Conservation (phyloP, 805 yeast species). For the Schwanniomyces vanrijiae region DNA sequence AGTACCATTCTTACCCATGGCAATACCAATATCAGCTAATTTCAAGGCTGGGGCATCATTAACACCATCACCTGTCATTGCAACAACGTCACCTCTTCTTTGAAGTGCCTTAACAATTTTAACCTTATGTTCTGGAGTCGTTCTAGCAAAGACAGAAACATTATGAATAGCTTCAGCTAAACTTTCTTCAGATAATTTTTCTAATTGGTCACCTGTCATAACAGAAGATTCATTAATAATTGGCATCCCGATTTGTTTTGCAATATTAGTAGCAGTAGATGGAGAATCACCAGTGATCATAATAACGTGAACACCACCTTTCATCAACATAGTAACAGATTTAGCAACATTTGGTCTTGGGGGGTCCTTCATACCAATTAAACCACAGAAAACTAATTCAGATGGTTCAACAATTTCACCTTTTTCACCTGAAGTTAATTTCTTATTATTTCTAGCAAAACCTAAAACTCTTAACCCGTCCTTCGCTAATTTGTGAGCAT, state of each 20-base stretch:
- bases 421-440: conserved; percentile 27
- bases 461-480: conserved; percentile 88
- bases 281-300: conserved; percentile 98
- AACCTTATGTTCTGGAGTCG: conserved; percentile 92
- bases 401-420: conserved; percentile 45
- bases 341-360: conserved; percentile 85
- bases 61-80: conserved; percentile 89
- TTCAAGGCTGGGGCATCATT: conserved; percentile 97
- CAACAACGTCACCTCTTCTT: conserved; percentile 90
- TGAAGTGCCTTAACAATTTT: conserved; percentile 88
- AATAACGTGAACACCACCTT: conserved; percentile 95
- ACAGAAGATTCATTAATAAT: conserved; percentile 65
- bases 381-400: conserved; percentile 75
- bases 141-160: conserved; percentile 90
- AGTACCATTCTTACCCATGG: conserved; percentile 92
- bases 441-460: conserved; percentile 55
- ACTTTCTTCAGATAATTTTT: conserved; percentile 67
- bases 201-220: conserved; percentile 82
- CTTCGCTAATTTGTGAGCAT: conserved; percentile 66
- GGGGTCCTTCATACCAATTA: conserved; percentile 96
- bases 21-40: conserved; percentile 92
- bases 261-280: conserved; percentile 82
- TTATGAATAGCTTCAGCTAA: conserved; percentile 73
- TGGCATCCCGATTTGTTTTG: conserved; percentile 88
- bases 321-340: conserved; percentile 72